Evolutionary conservation across 2,329 filamentous ascomycete genomes (phyloP).

Genomic region (Monosporascus sp.): DNA sequence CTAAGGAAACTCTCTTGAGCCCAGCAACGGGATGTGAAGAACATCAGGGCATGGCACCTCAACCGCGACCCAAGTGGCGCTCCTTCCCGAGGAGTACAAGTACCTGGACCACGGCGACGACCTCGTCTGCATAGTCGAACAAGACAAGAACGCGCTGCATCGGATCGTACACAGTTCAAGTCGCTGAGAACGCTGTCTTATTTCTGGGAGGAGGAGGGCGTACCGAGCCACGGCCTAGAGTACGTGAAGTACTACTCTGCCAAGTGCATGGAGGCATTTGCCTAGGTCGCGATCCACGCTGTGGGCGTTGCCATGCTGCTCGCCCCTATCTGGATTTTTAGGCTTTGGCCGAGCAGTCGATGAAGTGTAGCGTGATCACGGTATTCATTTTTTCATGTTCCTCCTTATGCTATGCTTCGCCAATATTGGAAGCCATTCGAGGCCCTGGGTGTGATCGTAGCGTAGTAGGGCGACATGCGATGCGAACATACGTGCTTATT

Average conservation of each 20-base stretch:
- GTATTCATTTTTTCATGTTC: conserved; percentile 18
- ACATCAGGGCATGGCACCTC: conserved; percentile 15
- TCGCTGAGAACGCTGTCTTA: conserved; percentile 5
- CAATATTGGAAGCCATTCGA: conserved; percentile 17
- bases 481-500: background rate
- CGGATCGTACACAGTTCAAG: conserved; percentile 9
- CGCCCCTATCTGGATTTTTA: conserved; percentile 27
- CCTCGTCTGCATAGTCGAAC: conserved; percentile 9
- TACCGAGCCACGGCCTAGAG: background rate
- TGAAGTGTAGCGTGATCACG: conserved; percentile 27
- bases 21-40: conserved; percentile 18
- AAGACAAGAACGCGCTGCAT: conserved; percentile 8
- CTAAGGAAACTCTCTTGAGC: conserved; percentile 11
- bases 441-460: conserved; percentile 14
- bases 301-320: conserved; percentile 26
- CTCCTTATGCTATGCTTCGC: conserved; percentile 11
- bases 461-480: conserved; percentile 4
- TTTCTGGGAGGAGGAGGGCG: conserved; percentile 6
- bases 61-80: conserved; percentile 8
- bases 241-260: conserved; percentile 10
- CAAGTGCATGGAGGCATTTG: conserved; percentile 16
- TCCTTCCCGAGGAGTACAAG: conserved; percentile 7
- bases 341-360: conserved; percentile 3
- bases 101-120: conserved; percentile 17
- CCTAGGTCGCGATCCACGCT: conserved; percentile 14